Evolutionary conservation across 495 filamentous ascomycete species (phyloP), one percentile per base, ranked within the genome.

Genomic region (Podospora sp.): DNA sequence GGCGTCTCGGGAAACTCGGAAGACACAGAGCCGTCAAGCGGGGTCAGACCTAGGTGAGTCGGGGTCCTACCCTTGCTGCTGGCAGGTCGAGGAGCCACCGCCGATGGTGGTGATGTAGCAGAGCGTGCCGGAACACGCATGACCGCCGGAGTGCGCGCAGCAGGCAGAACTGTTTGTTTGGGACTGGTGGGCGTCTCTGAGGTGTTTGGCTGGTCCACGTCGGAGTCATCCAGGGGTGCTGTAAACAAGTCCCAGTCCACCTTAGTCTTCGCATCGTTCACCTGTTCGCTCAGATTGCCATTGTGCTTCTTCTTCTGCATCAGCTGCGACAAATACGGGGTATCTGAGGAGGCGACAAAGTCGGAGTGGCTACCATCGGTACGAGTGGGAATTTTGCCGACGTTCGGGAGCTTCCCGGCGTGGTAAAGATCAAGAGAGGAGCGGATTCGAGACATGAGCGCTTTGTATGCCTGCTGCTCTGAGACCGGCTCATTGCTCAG

Each of bases 261-360:
- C 71, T 82, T 84, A 40, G 76, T 82, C 80, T 80, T 90, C 24
- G 85, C 88, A 70, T 84, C 83, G 27, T 66, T 80, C 63, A 89
- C 84, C 24, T 91, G 77, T 35, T 89, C 83, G 62, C 79, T 75
- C 61, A 95, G 77, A 68, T 94, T 85, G 61, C 88, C 83, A 62
- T 78, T 79, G 63, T 89, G 84, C 35, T 89, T 92, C 69, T 82
- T 85, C 65, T 83, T 86, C 60, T 86, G 82, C 79, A 94, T 85
- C 62, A 92, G 75, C 12, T 85, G 84, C 35, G 91, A 93, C 14
- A 97, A 83, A 75, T 92, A 86, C 7, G 93, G 93, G 2, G 88
- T 88, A n/a, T 86, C 85, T 16, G 88, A 79, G 14, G 92, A 92
- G 21, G 85, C 84, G 25, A 82, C 77, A 68, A 92, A 88, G 25